Evolutionary conservation across 2,329 filamentous ascomycete species (phyloP), one percentile per base, ranked within the genome.

Genomic region (Coniochaeta hoffmannii): DNA sequence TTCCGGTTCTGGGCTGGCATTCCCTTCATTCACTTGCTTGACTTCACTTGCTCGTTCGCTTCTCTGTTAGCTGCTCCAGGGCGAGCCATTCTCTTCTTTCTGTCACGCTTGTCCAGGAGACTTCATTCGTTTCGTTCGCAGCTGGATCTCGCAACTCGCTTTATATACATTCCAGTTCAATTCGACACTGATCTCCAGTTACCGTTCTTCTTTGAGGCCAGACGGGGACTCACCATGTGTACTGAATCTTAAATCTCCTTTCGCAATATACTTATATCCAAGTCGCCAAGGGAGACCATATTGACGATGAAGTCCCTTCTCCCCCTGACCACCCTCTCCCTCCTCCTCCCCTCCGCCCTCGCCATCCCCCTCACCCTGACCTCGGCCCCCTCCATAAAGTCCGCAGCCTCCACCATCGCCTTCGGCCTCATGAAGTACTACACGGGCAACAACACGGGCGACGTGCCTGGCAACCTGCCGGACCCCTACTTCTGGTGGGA

Each of bases 401-500:
- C 70, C 9, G 76, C 76, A 1, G 76, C 78, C 2, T 66, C 67
- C 52, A 77, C 74, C 17, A 71, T 78, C 55, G 77, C 76, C 28
- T 77, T 68, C 54, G 75, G 73, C 22, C 58, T 79, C 53, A 69
- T 78, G 63, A 75, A 71, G 41, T 81, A 70, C 62, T 81, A 81
- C 61, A 77, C 75, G 0, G 81, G 81, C 56, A 83, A 83, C 68
- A 77, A 80, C 61, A 82, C 81, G 0, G 81, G 81, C 56, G 80
- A 83, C 60, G 71, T 71, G 0, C 76, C 81, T 2, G 81, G 81
- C 28, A 83, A 83, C 66, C 66, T 84, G 49, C 81, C 81, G 14
- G 73, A 76, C 53, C 80, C 80, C 15, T 87, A 86, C 63, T 89
- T 85, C 67, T 90, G 87, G 87, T 91, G 87, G 87, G 86, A 89